Evolutionary conservation across 306 rosid species (phyloP).

Genomic region (Ormosia emarginata): DNA sequence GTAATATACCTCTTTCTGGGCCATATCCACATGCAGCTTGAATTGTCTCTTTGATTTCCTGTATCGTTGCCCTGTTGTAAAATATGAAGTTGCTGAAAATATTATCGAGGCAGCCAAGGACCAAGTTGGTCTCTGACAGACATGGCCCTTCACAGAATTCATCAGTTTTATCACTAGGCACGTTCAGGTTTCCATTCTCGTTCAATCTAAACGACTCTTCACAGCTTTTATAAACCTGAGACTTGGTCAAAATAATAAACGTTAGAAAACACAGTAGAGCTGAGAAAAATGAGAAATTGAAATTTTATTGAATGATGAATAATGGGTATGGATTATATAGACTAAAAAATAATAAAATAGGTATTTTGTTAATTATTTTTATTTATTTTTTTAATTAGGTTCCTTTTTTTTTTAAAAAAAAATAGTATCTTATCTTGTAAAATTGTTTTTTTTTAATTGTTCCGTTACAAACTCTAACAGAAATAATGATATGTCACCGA

Average conservation of each 20-base stretch:
- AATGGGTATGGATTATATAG: too few species aligned
- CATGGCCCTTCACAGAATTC: conserved; percentile 74
- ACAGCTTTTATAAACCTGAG: conserved; percentile 70
- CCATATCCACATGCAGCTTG: conserved; percentile 76
- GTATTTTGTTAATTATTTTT: too few species aligned
- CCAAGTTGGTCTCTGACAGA: conserved; percentile 66
- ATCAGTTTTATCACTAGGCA: conserved; percentile 47
- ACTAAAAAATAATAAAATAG: too few species aligned
- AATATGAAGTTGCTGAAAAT: conserved; percentile 60
- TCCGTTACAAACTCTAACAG: too few species aligned
- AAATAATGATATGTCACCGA: too few species aligned
- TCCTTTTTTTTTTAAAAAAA: too few species aligned
- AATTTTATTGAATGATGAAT: too few species aligned
- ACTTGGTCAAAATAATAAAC: neutral
- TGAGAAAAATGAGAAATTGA: too few species aligned
- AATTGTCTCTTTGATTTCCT: conserved; percentile 58
- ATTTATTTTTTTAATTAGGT: too few species aligned
- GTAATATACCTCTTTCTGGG: conserved; percentile 56
- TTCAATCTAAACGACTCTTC: conserved; percentile 64
- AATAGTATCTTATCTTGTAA: too few species aligned
- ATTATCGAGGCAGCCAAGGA: conserved; percentile 57
- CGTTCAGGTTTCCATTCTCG: conserved; percentile 55
- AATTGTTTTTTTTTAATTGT: too few species aligned
- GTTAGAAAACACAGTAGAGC: neutral
- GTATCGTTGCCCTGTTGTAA: conserved; percentile 69